Base-by-base conservation (phyloP, 768 basidiomycete species). In the Auricularia auricula-judae region DNA sequence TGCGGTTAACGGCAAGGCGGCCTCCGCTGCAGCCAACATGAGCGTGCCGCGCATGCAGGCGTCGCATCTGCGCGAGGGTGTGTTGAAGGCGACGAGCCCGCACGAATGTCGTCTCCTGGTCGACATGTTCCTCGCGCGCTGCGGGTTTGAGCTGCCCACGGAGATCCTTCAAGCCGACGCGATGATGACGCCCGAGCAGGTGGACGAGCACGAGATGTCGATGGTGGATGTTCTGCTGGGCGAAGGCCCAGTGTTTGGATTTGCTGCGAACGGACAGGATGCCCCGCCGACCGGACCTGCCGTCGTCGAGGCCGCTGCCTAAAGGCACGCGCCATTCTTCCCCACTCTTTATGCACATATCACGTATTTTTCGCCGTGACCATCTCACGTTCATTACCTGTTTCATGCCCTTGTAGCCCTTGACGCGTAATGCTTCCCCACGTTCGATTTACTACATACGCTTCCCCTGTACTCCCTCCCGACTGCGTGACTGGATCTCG, bases 41-140 rank as follows among this genome's bases (percentile, higher is more conserved):
- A 59, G 34, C 29, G 29, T 59, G 23, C 56, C 56, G 23, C 21
- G 12, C 23, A 14, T 59, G 56, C 56, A 59, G 56, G 56, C 86
- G 33, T 76, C 78, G 11, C 86, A 91, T 62, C 82, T 96, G 76
- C 85, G 88, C 36, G 79, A 80, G 21, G 77, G 89, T 64, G 74
- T 95, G 18, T 74, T 81, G 8, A 82, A 76, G 61, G 91, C 93
- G 14, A 87, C 87, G 1, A 85, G 81, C 53, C 88, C 83, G 58
- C 85, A 87, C 66, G 93, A 96, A 76, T 93, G 92, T 71, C 88
- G 89, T 62, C 77, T 94, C 53, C 85, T 95, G 64, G 80, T 93
- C 35, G 87, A 91, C 67, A 89, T 92, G 79, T 88, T 90, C 76
- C 77, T 96, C 65, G 80, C 84, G 12, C 85, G 84, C 67, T 80